Base-by-base conservation (phyloP, 257 asterid genomes). In the Ballota nigra region DNA sequence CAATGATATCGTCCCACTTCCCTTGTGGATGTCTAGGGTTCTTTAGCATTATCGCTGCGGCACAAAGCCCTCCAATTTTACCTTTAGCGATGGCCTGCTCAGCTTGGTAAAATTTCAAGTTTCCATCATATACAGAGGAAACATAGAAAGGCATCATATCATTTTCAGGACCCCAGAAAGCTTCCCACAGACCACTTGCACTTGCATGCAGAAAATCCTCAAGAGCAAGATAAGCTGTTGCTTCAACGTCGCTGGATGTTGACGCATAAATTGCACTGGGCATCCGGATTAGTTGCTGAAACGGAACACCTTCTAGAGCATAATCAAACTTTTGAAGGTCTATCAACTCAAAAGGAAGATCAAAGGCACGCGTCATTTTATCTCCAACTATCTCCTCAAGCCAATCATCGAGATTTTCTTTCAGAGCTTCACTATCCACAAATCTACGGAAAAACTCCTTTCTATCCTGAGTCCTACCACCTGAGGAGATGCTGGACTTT, bases 21-120 rank as follows among this genome's bases (percentile, higher is more conserved):
- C 96, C 99, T 62, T 83, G 97, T 43, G 97, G 92, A 68, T 95
- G 99, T 80, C 99, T 95, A 1, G 97, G 98, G 73, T 95, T 95
- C 80, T 92, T 92, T 47, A 89, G 85, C 93, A 95, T 83, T 77
- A 95, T 69, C 43, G 99, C 99, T 8, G 96, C 79, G 18, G 97
- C 99, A 89, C 93, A 84, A 62, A 95, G 88, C 65, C 96, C 96
- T 52, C 81, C 80, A 16, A 85, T 77, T 82, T 83, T 89, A 70
- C 97, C 98, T 79, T 81, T 92, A 33, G 96, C 78, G 74, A 95
- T 89, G 33, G 96, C 96, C 79, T 92, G 78, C 76, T 95, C 99
- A 80, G 96, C 91, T 74, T 78, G 88, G 81, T 83, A 88, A 80
- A 95, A 95, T 79, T 86, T 89, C 78, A 86, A 80, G 85, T 88